These are phyloP conservation scores for Torulaspora microellipsoides DNA, from an alignment of 805 yeast genomes.

Conservation along the genomic window DNA sequence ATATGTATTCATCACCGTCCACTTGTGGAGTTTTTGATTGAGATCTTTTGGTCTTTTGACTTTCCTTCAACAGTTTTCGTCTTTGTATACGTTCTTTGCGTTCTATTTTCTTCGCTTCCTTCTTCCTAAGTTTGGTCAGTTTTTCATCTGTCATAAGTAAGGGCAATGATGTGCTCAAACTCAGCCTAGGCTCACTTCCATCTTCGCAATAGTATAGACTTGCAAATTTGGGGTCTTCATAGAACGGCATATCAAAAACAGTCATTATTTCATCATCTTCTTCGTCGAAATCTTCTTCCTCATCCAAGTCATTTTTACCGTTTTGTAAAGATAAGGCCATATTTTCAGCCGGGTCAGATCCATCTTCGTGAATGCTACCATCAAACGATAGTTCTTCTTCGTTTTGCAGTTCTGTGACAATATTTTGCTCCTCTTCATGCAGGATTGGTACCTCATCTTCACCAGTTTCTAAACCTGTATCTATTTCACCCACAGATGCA, in stretches of 20 bases:
- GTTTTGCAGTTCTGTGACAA: conserved; percentile 29
- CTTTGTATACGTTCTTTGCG: conserved; percentile 29
- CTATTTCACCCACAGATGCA: conserved; percentile 32
- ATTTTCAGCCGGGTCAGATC: conserved; percentile 29
- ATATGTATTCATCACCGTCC: conserved; percentile 35
- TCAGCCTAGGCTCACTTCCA: conserved; percentile 32
- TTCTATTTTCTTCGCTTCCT: conserved; percentile 29
- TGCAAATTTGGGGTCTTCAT: conserved; percentile 39
- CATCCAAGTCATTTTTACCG: conserved; percentile 15
- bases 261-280: conserved; percentile 33
- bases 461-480: conserved; percentile 31
- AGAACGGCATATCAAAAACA: conserved; percentile 39
- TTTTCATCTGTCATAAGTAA: conserved; percentile 31
- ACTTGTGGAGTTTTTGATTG: conserved; percentile 37
- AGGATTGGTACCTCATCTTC: conserved; percentile 32
- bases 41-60: conserved; percentile 17
- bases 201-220: conserved; percentile 32
- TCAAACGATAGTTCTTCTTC: conserved; percentile 33
- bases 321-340: conserved; percentile 7
- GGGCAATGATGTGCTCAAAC: conserved; percentile 34
- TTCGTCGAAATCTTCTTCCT: conserved; percentile 28
- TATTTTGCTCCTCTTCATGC: conserved; percentile 32
- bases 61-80: conserved; percentile 22
- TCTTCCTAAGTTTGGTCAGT: conserved; percentile 22
- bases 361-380: conserved; percentile 34